Evolutionary conservation across 805 yeast species (phyloP).

Genomic region (Candida ovalis): DNA sequence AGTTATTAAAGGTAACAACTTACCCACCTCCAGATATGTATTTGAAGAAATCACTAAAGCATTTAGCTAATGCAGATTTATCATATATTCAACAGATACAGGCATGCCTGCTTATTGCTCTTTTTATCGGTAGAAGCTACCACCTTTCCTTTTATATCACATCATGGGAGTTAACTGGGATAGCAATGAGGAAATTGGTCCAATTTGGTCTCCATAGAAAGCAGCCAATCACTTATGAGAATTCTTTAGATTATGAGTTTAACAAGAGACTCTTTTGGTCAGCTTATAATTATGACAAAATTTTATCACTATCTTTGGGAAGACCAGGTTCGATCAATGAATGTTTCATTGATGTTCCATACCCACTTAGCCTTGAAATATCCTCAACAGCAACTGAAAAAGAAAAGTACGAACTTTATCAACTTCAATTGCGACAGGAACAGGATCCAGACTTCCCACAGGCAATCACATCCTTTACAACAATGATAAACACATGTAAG

Average conservation of each 20-base stretch:
- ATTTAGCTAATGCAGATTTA: conserved; percentile 10
- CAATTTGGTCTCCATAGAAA: conserved; percentile 21
- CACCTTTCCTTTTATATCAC: conserved; percentile 16
- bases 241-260: conserved; percentile 18
- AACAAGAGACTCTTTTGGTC: conserved; percentile 23
- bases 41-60: conserved; percentile 14
- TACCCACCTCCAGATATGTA: conserved; percentile 20
- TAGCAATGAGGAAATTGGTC: conserved; percentile 20
- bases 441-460: conserved; percentile 11
- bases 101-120: conserved; percentile 18
- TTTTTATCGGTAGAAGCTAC: conserved; percentile 19
- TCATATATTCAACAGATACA: conserved; percentile 19
- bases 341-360: conserved; percentile 19
- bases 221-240: conserved; percentile 11
- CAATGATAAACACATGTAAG: conserved; percentile 15
- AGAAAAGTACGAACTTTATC: conserved; percentile 10
- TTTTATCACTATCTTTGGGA: conserved; percentile 20
- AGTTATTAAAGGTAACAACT: conserved; percentile 14
- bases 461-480: conserved; percentile 13
- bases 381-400: conserved; percentile 7
- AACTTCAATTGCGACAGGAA: conserved; percentile 16
- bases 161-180: conserved; percentile 22
- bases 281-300: conserved; percentile 18
- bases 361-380: conserved; percentile 18
- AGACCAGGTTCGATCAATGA: conserved; percentile 23